Conservation (phyloP, 495 filamentous ascomycete species). For the Hypoxylon fuscum region DNA sequence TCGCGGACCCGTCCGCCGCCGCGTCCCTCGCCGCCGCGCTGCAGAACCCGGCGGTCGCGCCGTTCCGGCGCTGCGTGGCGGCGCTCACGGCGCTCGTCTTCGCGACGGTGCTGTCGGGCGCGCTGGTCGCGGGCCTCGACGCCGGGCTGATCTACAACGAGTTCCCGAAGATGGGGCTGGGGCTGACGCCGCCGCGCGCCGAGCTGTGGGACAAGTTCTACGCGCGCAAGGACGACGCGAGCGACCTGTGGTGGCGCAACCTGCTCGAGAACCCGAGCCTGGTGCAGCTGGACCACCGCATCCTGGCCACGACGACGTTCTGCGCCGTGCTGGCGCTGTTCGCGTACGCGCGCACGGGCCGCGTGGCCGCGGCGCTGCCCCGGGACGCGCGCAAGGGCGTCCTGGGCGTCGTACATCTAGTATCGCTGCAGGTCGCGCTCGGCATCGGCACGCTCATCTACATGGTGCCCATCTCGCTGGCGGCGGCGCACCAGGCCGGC, state of each 20-base stretch:
- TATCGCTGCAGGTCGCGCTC: slow-evolving; percentile 79
- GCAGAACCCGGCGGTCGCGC: slow-evolving; percentile 68
- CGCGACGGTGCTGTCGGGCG: slow-evolving; percentile 90
- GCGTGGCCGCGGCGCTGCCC: slow-evolving; percentile 71
- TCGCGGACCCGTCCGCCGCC: slow-evolving; percentile 68
- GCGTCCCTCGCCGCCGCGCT: slow-evolving; percentile 65
- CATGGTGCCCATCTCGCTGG: slow-evolving; percentile 86
- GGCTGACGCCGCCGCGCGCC: slow-evolving; percentile 77
- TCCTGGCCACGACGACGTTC: slow-evolving; percentile 89
- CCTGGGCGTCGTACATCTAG: slow-evolving; percentile 83
- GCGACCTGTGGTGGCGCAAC: slow-evolving; percentile 94
- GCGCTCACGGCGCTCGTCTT: slow-evolving; percentile 83
- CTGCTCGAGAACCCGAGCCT: slow-evolving; percentile 94
- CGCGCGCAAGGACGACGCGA: slow-evolving; percentile 74
- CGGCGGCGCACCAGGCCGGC: slow-evolving; percentile 93
- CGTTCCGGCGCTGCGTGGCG: slow-evolving; percentile 77
- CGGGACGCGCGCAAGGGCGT: slow-evolving; percentile 72
- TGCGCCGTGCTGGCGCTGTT: slow-evolving; percentile 78
- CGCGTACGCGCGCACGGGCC: slow-evolving; percentile 74
- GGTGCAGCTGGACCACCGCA: slow-evolving; percentile 95
- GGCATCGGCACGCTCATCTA: slow-evolving; percentile 93
- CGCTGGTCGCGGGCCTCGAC: slow-evolving; percentile 91
- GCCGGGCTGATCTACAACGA: slow-evolving; percentile 98
- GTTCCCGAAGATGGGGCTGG: slow-evolving; percentile 92
- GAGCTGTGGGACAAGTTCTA: slow-evolving; percentile 90